Evolutionary conservation across 768 basidiomycete species (phyloP), one percentile per base, ranked within the genome.

Genomic region (Jaapia argillacea): DNA sequence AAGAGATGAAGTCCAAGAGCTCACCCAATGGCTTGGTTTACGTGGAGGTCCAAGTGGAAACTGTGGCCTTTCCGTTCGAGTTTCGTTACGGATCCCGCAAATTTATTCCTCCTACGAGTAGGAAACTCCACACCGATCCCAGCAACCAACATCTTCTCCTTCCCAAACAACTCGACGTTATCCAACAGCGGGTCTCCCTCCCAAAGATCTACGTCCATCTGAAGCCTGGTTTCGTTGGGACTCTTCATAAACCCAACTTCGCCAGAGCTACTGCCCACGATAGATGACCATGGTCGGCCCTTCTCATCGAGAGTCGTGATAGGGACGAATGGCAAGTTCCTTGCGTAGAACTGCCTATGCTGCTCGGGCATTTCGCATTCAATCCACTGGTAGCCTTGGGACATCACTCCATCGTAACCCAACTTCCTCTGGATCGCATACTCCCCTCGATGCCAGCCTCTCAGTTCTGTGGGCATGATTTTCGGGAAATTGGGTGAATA

Each of bases 1-100:
- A 24, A 41, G 22, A 37, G 24, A 18, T n/a, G 24, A 35, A 1
- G 25, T 5, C n/a, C n/a, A n/a, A n/a, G n/a, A 44, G 28, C 71
- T 37, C 48, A 78, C 78, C 78, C 78, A 24, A 80, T 54, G 10
- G 79, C 71, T 49, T 81, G 64, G 48, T 75, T 67, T n/a, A 81
- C 73, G 1, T 50, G 45, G 7, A 77, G 28, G 21, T 70, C 62
- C 13, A 81, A 53, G 4, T 57, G 43, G 23, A 69, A 45, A 3
- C 56, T 43, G 16, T 45, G 39, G 35, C 18, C 22, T 40, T 41
- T 24, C 46, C 20, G 7, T 27, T 23, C 18, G 36, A 46, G 22
- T 42, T n/a, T 24, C 43, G 35, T 16, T 12, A 53, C 25, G 16
- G 27, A 26, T 16, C 51, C 51, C 3, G 47, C 50, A 40, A 53